Evolutionary conservation across 257 asterid genomes (phyloP).

Genomic region (Rauvolfia tetraphylla): DNA sequence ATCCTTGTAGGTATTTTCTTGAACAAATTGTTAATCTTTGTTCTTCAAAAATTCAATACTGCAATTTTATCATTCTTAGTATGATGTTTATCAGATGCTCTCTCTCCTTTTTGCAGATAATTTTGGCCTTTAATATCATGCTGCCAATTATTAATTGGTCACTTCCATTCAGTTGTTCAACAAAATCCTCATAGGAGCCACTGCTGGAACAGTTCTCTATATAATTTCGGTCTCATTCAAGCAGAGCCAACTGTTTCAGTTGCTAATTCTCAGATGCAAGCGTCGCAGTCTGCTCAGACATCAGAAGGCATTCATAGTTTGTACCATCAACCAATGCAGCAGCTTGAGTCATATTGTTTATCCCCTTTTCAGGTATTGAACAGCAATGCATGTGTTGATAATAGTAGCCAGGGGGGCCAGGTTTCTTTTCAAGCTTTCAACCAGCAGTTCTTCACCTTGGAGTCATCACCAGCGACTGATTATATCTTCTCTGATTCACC

Average conservation of each 20-base stretch:
- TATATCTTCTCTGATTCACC: conserved; percentile 49
- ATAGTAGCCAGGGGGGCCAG: conserved; percentile 50
- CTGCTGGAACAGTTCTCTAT: not conserved
- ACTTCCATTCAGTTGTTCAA: not conserved
- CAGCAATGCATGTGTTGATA: conserved; percentile 40
- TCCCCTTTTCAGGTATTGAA: conserved; percentile 50
- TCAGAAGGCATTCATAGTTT: conserved; percentile 42
- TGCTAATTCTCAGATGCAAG: conserved; percentile 43
- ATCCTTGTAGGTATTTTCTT: not conserved
- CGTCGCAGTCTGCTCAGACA: conserved; percentile 54
- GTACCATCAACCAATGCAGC: conserved; percentile 48
- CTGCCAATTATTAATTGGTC: not conserved
- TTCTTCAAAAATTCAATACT: not conserved
- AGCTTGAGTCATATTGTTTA: conserved; percentile 34
- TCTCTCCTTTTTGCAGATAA: conserved; percentile 7
- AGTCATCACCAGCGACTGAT: conserved; percentile 64
- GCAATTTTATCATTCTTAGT: not conserved
- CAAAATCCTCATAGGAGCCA: not conserved
- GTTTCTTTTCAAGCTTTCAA: conserved; percentile 44
- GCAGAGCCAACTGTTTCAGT: not conserved
- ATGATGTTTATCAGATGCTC: not conserved
- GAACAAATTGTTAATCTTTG: not conserved
- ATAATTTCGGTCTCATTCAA: not conserved
- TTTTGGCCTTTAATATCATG: not conserved
- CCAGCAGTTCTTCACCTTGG: conserved; percentile 72